phyloP scores from a whole-genome alignment of 176 grass and related monocot species.

The Cenchrus fungigraminus region DNA sequence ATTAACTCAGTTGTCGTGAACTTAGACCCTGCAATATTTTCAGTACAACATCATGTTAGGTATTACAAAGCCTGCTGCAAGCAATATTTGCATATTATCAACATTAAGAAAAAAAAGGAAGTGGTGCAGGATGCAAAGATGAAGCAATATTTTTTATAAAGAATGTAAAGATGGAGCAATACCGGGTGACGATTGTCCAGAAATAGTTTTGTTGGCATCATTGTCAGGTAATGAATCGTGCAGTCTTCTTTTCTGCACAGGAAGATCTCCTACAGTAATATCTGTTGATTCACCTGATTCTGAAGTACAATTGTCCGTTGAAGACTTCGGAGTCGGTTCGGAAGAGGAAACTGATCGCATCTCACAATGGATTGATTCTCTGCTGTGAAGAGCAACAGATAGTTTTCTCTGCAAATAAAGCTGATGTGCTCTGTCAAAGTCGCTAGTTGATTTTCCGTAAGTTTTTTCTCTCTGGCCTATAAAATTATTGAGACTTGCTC shows the following conservation, averaged over 20 bases:
- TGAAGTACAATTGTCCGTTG: conserved; percentile 35
- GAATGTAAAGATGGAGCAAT: conserved; percentile 29
- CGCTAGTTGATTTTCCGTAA: conserved; percentile 33
- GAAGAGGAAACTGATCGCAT: conserved; percentile 39
- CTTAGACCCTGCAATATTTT: conserved; percentile 37
- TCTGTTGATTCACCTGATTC: conserved; percentile 44
- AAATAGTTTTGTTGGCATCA: conserved; percentile 26
- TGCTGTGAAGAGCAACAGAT: conserved; percentile 13
- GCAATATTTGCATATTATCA: conserved; percentile 18
- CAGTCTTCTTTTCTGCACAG: conserved; percentile 43
- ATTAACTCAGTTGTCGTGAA: conserved; percentile 14
- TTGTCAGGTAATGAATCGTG: conserved; percentile 11
- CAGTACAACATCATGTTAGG: conserved; percentile 17
- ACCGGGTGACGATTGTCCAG: conserved; percentile 41
- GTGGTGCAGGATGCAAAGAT: conserved; percentile 26
- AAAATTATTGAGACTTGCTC: conserved; percentile 35
- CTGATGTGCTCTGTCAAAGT: conserved; percentile 32
- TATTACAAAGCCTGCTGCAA: conserved; percentile 13
- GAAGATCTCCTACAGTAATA: conserved; percentile 34
- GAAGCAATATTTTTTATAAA: conserved; percentile 12
- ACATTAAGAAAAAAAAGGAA: conserved; percentile 16
- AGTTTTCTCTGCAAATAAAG: conserved; percentile 34
- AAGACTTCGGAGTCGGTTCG: conserved; percentile 42
- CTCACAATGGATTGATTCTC: conserved; percentile 36
- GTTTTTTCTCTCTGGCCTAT: conserved; percentile 40